These are phyloP conservation scores for Panus rudis DNA, from an alignment of 768 basidiomycete species.

Conservation along the genomic window DNA sequence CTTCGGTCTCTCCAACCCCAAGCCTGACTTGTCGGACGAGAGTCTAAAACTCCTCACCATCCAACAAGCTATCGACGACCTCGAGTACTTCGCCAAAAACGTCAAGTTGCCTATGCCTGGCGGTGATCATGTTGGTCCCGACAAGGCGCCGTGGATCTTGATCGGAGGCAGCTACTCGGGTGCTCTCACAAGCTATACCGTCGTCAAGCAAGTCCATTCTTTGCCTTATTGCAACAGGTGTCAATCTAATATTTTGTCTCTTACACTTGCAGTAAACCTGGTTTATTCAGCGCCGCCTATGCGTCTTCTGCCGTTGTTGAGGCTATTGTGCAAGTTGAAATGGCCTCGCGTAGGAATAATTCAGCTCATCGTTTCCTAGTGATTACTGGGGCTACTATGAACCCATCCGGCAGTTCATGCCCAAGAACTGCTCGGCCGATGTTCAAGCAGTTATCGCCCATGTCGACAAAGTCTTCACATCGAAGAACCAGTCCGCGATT, in stretches of 20 bases:
- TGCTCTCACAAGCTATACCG: slow-evolving; percentile 52
- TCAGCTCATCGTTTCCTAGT: slow-evolving; percentile 19
- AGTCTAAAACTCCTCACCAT: slow-evolving; percentile 58
- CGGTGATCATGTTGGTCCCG: slow-evolving; percentile 54
- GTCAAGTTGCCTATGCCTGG: slow-evolving; percentile 62
- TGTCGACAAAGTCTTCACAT: slow-evolving; percentile 50
- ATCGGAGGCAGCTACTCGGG: slow-evolving; percentile 40
- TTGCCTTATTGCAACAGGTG: background rate
- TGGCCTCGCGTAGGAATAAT: background rate
- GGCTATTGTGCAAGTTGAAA: slow-evolving; percentile 35
- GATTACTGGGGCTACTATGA: slow-evolving; percentile 72
- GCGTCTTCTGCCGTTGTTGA: slow-evolving; percentile 62
- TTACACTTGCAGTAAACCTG: slow-evolving; percentile 41
- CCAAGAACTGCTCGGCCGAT: slow-evolving; percentile 67
- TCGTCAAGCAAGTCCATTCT: slow-evolving; percentile 48
- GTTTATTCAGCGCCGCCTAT: slow-evolving; percentile 57
- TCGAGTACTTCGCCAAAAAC: slow-evolving; percentile 63
- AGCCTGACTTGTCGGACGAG: slow-evolving; percentile 46
- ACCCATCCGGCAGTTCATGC: slow-evolving; percentile 62
- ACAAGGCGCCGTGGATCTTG: slow-evolving; percentile 35
- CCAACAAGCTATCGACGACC: slow-evolving; percentile 68
- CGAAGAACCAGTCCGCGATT: slow-evolving; percentile 39
- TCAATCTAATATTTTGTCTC: slow-evolving; percentile 1
- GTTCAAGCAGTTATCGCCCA: slow-evolving; percentile 56
- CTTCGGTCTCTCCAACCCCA: slow-evolving; percentile 71